Base-by-base conservation (phyloP, 2,329 filamentous ascomycete species). In the Aspergillus pseudonomiae region DNA sequence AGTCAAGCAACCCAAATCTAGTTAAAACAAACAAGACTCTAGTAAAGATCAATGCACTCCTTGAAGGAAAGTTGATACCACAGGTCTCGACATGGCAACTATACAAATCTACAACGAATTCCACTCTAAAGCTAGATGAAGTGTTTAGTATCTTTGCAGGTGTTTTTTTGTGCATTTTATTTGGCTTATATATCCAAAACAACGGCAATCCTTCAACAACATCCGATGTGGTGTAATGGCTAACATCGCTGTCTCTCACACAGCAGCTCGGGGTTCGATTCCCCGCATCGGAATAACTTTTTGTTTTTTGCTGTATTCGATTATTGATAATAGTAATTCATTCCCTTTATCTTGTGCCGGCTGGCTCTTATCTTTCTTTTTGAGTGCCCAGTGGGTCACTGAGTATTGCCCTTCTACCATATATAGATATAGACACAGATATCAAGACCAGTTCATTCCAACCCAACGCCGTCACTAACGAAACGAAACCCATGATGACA, bases 241-340 rank as follows among this genome's bases (percentile, higher is more conserved):
- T 65, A 70, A 70, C 68, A 70, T 70, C 67, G 68, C 68, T 63
- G 68, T 70, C 68, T 70, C 65, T 70, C 67, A 70, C 68, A 70
- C 68, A 63, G 68, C 68, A 70, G 68, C 68, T 68, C 65, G 67
- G 68, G 68, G 67, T 69, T 70, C 68, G 68, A 70, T 69, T 70
- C 68, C 67, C 67, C 67, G 67, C 53, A 65, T 69, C 68, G 68
- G 67, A 70, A 64, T 39, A 32, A 11, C 19, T 16, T 43, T 50
- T 55, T 57, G 54, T 12, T 46, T 10, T 54, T 21, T 10, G 4
- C 9, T 4, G 6, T n/a, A 2, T 30, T 30, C 1, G 6, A n/a
- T 28, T 12, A 3, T 41, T 6, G 36, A 41, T 41, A n/a, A n/a
- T 2, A 0, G 16, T 36, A n/a, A n/a, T n/a, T n/a, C n/a, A n/a